A percentile compares a stretch with the other conserved stretches of the same genome.
Evolutionary conservation across 2,329 filamentous ascomycete genomes (phyloP).

Genomic region (Myriangium duriaei): DNA sequence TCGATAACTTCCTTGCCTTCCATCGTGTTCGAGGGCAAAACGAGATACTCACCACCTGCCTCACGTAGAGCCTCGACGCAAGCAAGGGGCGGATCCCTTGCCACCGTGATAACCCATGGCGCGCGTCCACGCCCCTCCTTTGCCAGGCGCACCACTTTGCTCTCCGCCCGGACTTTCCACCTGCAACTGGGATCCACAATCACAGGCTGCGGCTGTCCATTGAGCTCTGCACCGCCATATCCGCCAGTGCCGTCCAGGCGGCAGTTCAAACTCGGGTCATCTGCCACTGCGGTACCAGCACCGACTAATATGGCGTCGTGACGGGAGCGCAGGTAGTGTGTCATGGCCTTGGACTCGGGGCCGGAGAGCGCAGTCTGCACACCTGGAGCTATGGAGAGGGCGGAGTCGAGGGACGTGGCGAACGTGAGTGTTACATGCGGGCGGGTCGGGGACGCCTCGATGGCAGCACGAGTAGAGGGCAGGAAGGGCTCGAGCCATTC

Average conservation of each 20-base stretch:
- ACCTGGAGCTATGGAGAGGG: constrained; percentile 63
- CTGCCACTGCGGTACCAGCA: constrained; percentile 69
- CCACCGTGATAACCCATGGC: constrained; percentile 51
- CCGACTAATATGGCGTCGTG: constrained; percentile 82
- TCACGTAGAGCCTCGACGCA: constrained; percentile 26
- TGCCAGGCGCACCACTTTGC: constrained; percentile 54
- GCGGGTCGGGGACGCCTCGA: constrained; percentile 14
- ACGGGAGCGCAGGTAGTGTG: constrained; percentile 70
- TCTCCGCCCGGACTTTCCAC: constrained; percentile 48
- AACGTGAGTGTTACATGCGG: constrained; percentile 71
- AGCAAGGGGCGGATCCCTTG: constrained; percentile 33
- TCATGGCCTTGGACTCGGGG: constrained; percentile 77
- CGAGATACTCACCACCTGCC: constrained; percentile 15
- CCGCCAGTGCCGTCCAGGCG: constrained; percentile 51
- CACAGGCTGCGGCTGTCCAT: constrained; percentile 64
- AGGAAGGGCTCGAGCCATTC: constrained; percentile 41
- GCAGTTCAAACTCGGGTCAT: constrained; percentile 78
- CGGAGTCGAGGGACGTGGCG: constrained; percentile 77
- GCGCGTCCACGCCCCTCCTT: constrained; percentile 53
- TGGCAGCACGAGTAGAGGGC: constrained; percentile 9
- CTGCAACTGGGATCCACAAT: constrained; percentile 68
- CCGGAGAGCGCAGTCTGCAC: constrained; percentile 76
- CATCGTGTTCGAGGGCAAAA: constrained; percentile 5
- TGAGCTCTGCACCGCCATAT: constrained; percentile 39
- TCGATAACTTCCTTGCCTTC: constrained; percentile 29